Evolutionary conservation across 1,284 basidiomycete species (phyloP), one percentile per base, ranked within the genome.

Genomic region (Fomitiporia mediterranea): DNA sequence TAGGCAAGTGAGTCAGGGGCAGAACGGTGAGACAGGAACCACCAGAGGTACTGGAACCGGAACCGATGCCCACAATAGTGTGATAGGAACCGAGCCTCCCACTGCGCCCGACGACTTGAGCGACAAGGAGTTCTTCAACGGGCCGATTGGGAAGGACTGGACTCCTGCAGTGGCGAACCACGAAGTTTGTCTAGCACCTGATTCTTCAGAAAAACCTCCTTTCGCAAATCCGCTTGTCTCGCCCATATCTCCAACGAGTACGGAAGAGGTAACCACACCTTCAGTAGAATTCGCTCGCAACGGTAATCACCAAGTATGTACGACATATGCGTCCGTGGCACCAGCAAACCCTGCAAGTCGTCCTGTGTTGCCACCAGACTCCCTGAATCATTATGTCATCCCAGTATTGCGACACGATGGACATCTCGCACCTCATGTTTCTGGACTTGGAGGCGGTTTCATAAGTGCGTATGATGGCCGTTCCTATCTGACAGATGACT

Each of bases 401-500:
- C 27, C 47, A 19, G 19, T 51, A 9, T 19, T 56, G 9, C 37
- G 57, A 3, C 57, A 52, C 17, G 57, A 59, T 30, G 57, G 48
- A 15, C 57, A 59, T 39, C 38, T 59, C 23, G 23, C 39, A 4
- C 34, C 38, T 9, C 53, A 59, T 42, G 49, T 59, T 15, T 59
- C 57, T 21, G 57, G 57, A 2, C 53, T 51, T 34, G 53, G 53
- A 1, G 57, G 57, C 13, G 34, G 37, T 6, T 54, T 27, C 38
- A n/a, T 25, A 2, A 40, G 51, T 21, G 53, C 57, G 17, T 59
- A 59, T 19, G 57, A 59, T 28, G 57, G 57, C 9, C 57, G 57
- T 3, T 59, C 57, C 15, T 59, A 59, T 48, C 28, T 58, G 19
- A 34, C 53, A 3, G 57, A 58, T 32, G 57, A 58, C 30, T 54